Evolutionary conservation across 305 asterid genomes (phyloP).

Genomic region (Rubia balearica): DNA sequence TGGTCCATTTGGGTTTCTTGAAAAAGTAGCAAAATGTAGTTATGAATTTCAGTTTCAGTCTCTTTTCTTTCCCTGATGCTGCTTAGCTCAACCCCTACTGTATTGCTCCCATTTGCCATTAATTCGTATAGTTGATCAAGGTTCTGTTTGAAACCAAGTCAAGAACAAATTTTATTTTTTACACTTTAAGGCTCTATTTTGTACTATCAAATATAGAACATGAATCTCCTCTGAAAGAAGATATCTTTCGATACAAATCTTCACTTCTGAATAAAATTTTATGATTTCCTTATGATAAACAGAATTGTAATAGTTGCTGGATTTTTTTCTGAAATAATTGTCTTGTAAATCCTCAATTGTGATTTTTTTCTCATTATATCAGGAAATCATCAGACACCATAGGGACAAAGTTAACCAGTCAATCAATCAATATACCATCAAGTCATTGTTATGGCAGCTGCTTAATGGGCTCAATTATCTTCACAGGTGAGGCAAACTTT

Average conservation of each 20-base stretch:
- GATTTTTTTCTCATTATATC: constrained; percentile 6
- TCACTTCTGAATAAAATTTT: neutral
- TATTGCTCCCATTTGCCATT: neutral
- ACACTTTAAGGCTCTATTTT: neutral
- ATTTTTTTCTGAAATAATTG: neutral
- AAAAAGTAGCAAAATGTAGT: neutral
- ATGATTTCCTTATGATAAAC: neutral
- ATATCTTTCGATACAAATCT: neutral
- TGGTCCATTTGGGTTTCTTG: neutral
- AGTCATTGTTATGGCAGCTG: constrained; percentile 97
- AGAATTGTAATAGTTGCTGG: neutral
- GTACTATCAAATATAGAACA: neutral
- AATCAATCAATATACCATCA: constrained; percentile 70
- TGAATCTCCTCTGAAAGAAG: neutral
- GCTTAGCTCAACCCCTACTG: neutral
- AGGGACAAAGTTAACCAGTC: constrained; percentile 95
- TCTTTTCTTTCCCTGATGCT: neutral
- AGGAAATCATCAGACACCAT: constrained; percentile 96
- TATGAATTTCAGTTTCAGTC: neutral
- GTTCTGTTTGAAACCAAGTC: neutral
- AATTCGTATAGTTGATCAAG: neutral
- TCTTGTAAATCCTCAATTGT: neutral
- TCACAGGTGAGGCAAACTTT: constrained; percentile 56
- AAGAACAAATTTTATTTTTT: neutral
- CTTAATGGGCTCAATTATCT: constrained; percentile 95